These are phyloP conservation scores for Amanita brunnescens DNA, from an alignment of 768 basidiomycete species.

Conservation along the genomic window DNA sequence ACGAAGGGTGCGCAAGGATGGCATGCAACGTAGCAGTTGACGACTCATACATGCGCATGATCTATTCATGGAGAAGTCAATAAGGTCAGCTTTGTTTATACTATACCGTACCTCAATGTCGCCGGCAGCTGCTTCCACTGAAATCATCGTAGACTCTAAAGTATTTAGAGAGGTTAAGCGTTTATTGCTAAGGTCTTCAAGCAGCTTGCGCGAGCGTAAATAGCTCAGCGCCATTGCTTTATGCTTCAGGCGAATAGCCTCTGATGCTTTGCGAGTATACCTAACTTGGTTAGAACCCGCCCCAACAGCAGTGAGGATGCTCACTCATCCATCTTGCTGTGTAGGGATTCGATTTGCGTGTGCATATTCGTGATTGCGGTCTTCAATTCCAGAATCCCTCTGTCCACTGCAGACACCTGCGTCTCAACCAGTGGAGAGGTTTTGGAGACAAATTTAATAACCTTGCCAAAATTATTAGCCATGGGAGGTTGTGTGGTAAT, in stretches of 20 bases:
- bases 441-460: conserved; percentile 69
- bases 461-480: conserved; percentile 28
- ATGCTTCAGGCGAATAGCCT: conserved; percentile 58
- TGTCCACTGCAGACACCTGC: conserved; percentile 70
- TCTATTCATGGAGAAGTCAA: conserved; percentile 34
- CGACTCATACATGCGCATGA: conserved; percentile 79
- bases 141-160: conserved; percentile 66
- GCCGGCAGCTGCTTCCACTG: conserved; percentile 83
- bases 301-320: conserved; percentile 12
- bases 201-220: conserved; percentile 72
- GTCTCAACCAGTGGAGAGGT: conserved; percentile 24
- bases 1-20: conserved; percentile 71
- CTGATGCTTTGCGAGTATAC: conserved; percentile 54
- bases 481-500: background rate
- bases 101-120: conserved; percentile 63
- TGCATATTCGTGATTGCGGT: conserved; percentile 59
- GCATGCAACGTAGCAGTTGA: conserved; percentile 70
- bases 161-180: conserved; percentile 67
- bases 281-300: conserved; percentile 27
- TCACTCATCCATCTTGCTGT: conserved; percentile 67
- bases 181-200: conserved; percentile 71
- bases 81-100: background rate
- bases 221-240: conserved; percentile 68
- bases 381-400: conserved; percentile 75
- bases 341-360: conserved; percentile 59